phyloP scores from a whole-genome alignment of 441 rosid species.

The Gossypium schwendimanii region DNA sequence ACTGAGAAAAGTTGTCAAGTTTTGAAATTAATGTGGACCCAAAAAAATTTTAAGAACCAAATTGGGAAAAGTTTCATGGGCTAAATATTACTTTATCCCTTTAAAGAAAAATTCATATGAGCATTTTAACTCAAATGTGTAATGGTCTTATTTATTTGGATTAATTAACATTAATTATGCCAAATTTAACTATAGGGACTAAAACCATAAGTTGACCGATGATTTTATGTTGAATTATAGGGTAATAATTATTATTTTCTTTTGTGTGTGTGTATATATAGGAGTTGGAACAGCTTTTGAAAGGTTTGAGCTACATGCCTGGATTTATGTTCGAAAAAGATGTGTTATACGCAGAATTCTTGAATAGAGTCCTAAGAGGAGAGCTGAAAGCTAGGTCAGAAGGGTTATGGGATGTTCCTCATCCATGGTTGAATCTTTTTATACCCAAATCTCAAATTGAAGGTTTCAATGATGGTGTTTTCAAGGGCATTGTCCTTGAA shows the following conservation, averaged over 20 bases:
- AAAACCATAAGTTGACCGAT: not conserved
- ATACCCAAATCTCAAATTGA: slow-evolving; percentile 59
- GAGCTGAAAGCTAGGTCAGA: slow-evolving; percentile 52
- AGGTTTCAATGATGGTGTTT: slow-evolving; percentile 59
- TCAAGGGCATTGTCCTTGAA: slow-evolving; percentile 52
- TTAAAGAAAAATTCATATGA: too few relatives aligned
- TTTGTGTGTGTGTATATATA: slow-evolving; percentile 10
- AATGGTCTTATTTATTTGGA: too few relatives aligned
- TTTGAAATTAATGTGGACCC: too few relatives aligned
- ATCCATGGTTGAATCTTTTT: slow-evolving; percentile 89
- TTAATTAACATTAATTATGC: too few relatives aligned
- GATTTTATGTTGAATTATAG: not conserved
- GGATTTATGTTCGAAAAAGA: slow-evolving; percentile 53
- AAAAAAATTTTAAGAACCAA: too few relatives aligned
- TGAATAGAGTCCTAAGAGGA: slow-evolving; percentile 67
- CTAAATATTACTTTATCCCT: too few relatives aligned
- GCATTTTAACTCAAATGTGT: too few relatives aligned
- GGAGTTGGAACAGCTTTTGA: slow-evolving; percentile 39
- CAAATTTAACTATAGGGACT: not conserved
- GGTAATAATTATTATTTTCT: not conserved
- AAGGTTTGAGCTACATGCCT: slow-evolving; percentile 32
- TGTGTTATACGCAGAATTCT: slow-evolving; percentile 53
- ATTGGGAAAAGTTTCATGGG: too few relatives aligned
- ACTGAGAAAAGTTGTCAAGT: too few relatives aligned
- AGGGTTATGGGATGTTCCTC: slow-evolving; percentile 93